phyloP scores from a whole-genome alignment of 176 grass and related monocot species.

The Olyra latifolia region DNA sequence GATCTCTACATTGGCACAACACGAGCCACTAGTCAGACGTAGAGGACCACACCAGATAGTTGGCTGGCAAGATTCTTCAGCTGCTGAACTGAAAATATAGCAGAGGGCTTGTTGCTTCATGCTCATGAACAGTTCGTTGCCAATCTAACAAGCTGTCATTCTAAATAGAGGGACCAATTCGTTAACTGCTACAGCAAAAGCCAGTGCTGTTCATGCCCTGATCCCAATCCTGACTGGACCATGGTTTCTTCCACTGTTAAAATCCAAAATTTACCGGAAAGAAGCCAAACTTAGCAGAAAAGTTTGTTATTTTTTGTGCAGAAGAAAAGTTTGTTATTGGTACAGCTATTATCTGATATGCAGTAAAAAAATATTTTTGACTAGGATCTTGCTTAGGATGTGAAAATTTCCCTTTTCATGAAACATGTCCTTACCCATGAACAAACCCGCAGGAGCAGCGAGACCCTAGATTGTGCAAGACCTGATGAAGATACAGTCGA shows the following conservation, averaged over 20 bases:
- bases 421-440: conserved; percentile 24
- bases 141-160: conserved; percentile 37
- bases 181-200: not conserved
- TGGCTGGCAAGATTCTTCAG: conserved; percentile 52
- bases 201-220: not conserved
- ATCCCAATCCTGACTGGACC: conserved; percentile 18
- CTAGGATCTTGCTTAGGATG: conserved; percentile 6
- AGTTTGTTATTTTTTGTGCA: not conserved
- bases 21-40: conserved; percentile 26
- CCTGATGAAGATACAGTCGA: conserved; percentile 41
- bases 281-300: not conserved
- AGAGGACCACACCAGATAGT: conserved; percentile 36
- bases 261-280: not conserved
- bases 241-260: conserved; percentile 34
- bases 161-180: conserved; percentile 29
- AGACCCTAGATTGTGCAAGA: conserved; percentile 42
- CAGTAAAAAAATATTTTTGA: not conserved
- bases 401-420: not conserved
- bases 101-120: conserved; percentile 39
- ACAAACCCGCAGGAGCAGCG: conserved; percentile 37
- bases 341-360: not conserved
- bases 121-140: conserved; percentile 39
- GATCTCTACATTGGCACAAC: conserved; percentile 20
- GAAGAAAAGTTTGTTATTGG: not conserved
- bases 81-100: conserved; percentile 42